A percentile compares a stretch with the other conserved stretches of the same genome.
phyloP scores from a whole-genome alignment of 2,329 filamentous ascomycete species.

The Teratosphaeria destructans region DNA sequence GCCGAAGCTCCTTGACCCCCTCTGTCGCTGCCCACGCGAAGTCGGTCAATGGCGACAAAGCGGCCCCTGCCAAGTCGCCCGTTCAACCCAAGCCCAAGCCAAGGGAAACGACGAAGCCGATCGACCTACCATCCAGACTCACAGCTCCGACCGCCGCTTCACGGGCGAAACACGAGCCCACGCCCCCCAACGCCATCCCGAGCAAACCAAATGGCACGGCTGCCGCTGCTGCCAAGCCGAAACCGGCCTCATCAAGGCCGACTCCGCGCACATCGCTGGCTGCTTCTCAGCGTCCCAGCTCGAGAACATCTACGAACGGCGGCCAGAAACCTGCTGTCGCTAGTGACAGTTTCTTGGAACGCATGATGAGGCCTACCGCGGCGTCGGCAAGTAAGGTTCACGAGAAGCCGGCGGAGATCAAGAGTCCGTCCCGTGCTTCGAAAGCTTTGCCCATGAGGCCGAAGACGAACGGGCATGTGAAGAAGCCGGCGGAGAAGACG shows the following conservation, averaged over 20 bases:
- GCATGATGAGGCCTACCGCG: conserved; percentile 71
- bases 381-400: conserved; percentile 56
- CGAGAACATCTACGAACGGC: conserved; percentile 32
- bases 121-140: conserved; percentile 55
- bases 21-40: conserved; percentile 24
- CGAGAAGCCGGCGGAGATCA: conserved; percentile 43
- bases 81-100: conserved; percentile 32
- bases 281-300: conserved; percentile 33
- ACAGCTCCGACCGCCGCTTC: conserved; percentile 62
- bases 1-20: conserved; percentile 24
- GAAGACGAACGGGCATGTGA: conserved; percentile 6
- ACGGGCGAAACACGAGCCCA: conserved; percentile 46
- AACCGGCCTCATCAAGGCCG: conserved; percentile 21
- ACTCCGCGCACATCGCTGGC: conserved; percentile 28
- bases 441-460: conserved; percentile 5
- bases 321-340: conserved; percentile 22
- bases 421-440: conserved; percentile 25
- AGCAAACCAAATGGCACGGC: conserved; percentile 16
- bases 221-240: conserved; percentile 20
- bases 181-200: conserved; percentile 4
- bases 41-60: conserved; percentile 8
- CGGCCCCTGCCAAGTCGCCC: conserved; percentile 9
- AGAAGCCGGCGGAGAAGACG: conserved; percentile 1
- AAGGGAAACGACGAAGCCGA: conserved; percentile 59
- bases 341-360: conserved; percentile 61